Percentiles rank a stretch among this genome's conserved stretches.
These are phyloP conservation scores for Spirogloea muscicola DNA, from an alignment of 139 green algal species.

Conservation along the genomic window DNA sequence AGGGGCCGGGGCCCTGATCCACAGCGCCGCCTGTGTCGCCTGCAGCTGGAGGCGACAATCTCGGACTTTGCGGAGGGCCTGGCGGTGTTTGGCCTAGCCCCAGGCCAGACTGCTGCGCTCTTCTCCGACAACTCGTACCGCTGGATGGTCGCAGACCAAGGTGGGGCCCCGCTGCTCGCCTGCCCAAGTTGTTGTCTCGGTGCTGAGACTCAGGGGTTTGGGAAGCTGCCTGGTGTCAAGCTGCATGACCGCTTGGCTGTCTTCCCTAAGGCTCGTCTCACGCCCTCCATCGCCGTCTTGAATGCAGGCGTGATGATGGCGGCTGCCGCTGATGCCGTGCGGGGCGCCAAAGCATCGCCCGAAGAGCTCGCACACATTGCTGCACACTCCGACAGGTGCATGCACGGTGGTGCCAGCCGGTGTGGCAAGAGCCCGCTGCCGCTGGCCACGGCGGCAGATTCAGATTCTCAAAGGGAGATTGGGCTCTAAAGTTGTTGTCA, in stretches of 20 bases:
- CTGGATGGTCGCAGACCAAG: constrained; percentile 87
- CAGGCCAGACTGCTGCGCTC: constrained; percentile 58
- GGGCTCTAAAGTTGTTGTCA: background rate
- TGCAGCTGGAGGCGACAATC: constrained; percentile 33
- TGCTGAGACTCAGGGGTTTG: background rate
- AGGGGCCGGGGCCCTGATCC: background rate
- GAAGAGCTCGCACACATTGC: constrained; percentile 84
- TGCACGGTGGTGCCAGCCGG: background rate
- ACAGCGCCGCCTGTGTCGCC: background rate
- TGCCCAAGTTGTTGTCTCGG: background rate
- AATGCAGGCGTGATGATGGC: constrained; percentile 46
- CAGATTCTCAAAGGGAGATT: too few species aligned
- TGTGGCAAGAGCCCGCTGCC: background rate
- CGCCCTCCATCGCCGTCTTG: background rate
- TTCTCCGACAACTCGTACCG: constrained; percentile 77
- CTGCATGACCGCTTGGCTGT: background rate
- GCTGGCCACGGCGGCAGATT: too few species aligned
- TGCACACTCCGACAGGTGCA: constrained; percentile 55
- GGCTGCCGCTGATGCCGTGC: constrained; percentile 51
- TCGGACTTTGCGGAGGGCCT: constrained; percentile 40
- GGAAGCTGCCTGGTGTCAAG: background rate
- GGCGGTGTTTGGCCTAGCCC: constrained; percentile 27
- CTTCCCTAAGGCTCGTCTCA: background rate
- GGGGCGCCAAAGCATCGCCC: constrained; percentile 61
- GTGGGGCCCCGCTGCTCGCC: background rate